phyloP scores from a whole-genome alignment of 192 early-diverging fungal genomes.

The Allomyces macrogynus region DNA sequence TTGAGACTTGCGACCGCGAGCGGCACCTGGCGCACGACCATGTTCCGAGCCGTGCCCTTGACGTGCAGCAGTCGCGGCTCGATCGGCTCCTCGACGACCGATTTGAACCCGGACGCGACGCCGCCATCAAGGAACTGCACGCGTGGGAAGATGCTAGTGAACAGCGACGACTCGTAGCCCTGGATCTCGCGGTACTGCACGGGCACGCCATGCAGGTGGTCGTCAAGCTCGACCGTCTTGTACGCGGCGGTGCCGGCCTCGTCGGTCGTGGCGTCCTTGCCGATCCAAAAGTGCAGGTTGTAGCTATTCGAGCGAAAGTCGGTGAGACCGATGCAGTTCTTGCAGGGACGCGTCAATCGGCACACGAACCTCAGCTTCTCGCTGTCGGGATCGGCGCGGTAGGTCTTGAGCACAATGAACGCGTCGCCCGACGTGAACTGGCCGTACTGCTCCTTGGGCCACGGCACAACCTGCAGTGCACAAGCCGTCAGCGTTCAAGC shows the following conservation, averaged over 20 bases:
- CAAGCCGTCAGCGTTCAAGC: no score
- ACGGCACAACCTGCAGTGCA: constrained; percentile 24
- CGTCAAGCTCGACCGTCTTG: constrained; percentile 59
- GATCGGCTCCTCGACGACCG: constrained; percentile 23
- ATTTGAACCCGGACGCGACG: constrained; percentile 50
- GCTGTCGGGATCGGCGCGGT: neutral
- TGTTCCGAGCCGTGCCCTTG: constrained; percentile 14
- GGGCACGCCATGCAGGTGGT: constrained; percentile 38
- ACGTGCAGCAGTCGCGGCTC: constrained; percentile 33
- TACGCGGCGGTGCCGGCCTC: constrained; percentile 69
- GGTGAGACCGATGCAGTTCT: no score
- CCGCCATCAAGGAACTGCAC: constrained; percentile 41
- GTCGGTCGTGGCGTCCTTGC: constrained; percentile 43
- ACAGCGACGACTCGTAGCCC: constrained; percentile 36
- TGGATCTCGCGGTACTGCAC: constrained; percentile 67
- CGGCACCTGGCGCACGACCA: constrained; percentile 42
- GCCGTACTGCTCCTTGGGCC: constrained; percentile 38
- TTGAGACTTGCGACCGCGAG: constrained; percentile 28
- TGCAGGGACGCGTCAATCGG: neutral
- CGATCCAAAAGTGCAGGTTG: constrained; percentile 72
- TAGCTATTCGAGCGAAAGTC: constrained; percentile 6
- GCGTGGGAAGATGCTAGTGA: constrained; percentile 43
- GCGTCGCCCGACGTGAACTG: constrained; percentile 41
- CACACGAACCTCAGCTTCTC: neutral
- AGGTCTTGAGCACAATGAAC: constrained; percentile 54